Conservation (phyloP, 768 basidiomycete genomes). For the Kwoniella mangroviensis region DNA sequence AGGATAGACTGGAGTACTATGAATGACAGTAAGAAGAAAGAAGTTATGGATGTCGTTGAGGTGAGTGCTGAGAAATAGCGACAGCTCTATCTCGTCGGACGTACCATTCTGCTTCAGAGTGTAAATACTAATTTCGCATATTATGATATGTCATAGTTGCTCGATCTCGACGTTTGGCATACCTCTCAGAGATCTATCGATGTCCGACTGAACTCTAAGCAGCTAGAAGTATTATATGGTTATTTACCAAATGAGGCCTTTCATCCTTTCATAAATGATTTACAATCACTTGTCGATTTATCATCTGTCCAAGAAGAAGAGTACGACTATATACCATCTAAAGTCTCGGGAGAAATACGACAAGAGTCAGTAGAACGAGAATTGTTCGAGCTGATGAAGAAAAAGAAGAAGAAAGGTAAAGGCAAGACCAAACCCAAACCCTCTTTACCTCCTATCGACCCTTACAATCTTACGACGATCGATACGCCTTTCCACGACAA, state of each 20-base stretch:
- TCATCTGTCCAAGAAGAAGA: neutral
- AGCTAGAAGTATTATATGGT: constrained; percentile 7
- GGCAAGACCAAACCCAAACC: constrained; percentile 5
- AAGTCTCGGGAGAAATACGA: neutral
- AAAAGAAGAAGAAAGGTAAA: constrained; percentile 6
- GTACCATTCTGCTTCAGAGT: too few relatives aligned
- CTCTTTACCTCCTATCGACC: constrained; percentile 2
- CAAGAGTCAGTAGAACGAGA: neutral
- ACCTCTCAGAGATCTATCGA: constrained; percentile 42
- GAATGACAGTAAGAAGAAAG: constrained; percentile 3
- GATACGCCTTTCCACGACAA: constrained; percentile 50
- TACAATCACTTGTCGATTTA: constrained; percentile 39
- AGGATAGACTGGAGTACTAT: constrained; percentile 31
- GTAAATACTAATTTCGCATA: too few relatives aligned
- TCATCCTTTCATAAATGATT: constrained; percentile 32
- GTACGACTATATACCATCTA: neutral
- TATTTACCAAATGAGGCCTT: constrained; percentile 19
- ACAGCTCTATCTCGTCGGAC: too few relatives aligned
- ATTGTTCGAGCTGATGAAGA: neutral
- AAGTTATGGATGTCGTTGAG: constrained; percentile 27
- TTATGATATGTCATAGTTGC: constrained; percentile 20
- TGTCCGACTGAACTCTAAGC: constrained; percentile 31
- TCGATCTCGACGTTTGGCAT: constrained; percentile 55
- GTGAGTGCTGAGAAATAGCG: constrained; percentile 21
- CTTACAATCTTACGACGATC: constrained; percentile 36